Conservation (phyloP, 139 green algal species). For the Deuterostichococcus epilithicus region DNA sequence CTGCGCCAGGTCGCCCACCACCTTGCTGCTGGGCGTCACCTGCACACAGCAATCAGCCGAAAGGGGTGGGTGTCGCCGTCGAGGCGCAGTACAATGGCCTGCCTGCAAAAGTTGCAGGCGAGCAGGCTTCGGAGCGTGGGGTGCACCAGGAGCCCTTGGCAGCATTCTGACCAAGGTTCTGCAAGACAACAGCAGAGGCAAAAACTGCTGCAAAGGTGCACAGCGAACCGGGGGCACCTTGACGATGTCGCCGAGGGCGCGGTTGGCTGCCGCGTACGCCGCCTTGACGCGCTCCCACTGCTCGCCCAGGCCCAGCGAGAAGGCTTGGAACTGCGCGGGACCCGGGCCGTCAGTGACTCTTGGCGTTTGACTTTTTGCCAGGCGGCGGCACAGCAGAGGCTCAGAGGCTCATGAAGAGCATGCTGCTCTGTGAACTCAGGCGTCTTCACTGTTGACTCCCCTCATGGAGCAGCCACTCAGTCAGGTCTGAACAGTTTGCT, state of each 20-base stretch:
- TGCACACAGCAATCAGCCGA: slow-evolving; percentile 7
- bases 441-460: not conserved
- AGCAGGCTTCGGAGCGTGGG: slow-evolving; percentile 39
- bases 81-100: not conserved
- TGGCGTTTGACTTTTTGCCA: no score
- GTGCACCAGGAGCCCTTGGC: slow-evolving; percentile 14
- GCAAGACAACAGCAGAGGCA: not conserved
- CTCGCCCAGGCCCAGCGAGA: slow-evolving; percentile 69
- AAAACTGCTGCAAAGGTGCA: not conserved
- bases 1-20: slow-evolving; percentile 92
- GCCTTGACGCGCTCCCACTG: slow-evolving; percentile 82
- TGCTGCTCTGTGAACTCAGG: not conserved
- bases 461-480: no score
- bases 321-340: slow-evolving; percentile 46
- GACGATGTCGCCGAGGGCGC: slow-evolving; percentile 86
- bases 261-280: slow-evolving; percentile 85
- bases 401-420: slow-evolving; percentile 48
- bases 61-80: not conserved
- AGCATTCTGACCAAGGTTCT: no score
- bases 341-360: no score
- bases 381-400: no score
- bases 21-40: slow-evolving; percentile 76
- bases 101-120: not conserved
- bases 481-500: slow-evolving; percentile 3
- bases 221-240: slow-evolving; percentile 50